Evolutionary conservation across 2,329 filamentous ascomycete genomes (phyloP), one percentile per base, ranked within the genome.

Genomic region (Penicillium sp.): DNA sequence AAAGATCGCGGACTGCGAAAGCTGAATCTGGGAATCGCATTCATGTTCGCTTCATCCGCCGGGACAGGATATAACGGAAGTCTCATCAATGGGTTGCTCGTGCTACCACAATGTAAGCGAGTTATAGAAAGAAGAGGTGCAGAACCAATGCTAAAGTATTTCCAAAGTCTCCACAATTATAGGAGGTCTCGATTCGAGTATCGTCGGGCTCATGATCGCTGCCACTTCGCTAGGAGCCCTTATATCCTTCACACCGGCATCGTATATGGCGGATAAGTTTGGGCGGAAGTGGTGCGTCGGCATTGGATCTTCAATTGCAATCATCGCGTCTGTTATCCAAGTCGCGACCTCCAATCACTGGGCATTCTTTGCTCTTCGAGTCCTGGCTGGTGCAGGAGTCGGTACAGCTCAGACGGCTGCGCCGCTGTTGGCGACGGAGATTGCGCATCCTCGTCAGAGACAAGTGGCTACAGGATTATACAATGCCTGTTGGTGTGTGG

Each of bases 241-340:
- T 10, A n/a, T 55, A 5, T 50, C 56, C 5, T 58, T 57, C n/a
- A 49, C 49, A 6, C 56, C 56, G 9, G 56, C 54, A 4, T 58
- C 56, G 7, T 57, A 58, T 45, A 50, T 57, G 13, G 56, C 72
- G 13, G 75, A 78, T 50, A 75, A 67, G 66, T 66, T 69, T 7
- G 75, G 75, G 0, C 66, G 75, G 12, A 72, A 68, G 3, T 66
- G 66, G 47, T 69, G 72, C n/a, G 72, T 78, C 18, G 72, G 70
- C 47, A 62, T 75, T 29, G 75, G 69, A 6, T 67, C 61, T 8
- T 37, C 50, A 7, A 41, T 62, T 1, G 55, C 59, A n/a, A 61
- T 65, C 4, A 42, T 59, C 18, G 61, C 55, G n/a, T 56, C 62
- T 1, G 44, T 60, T 18, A 12, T 62, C 6, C 55, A 61, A 28